Conservation (phyloP, 2,329 filamentous ascomycete genomes). For the Fusarium pininemorale region DNA sequence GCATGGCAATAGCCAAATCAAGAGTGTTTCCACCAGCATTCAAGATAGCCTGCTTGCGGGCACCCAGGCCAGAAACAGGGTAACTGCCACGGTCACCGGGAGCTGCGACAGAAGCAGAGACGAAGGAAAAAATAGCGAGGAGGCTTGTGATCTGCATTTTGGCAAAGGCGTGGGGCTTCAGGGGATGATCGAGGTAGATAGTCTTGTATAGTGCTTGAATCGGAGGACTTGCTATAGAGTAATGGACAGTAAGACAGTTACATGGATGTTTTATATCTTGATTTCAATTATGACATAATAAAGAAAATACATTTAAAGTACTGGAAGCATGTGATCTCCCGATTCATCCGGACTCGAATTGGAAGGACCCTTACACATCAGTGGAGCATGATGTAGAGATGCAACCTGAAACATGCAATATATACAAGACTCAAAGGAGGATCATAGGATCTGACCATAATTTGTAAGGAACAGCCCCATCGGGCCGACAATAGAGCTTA, state of each 20-base stretch:
- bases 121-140: no score
- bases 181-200: no score
- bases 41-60: background rate
- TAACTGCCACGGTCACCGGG: background rate
- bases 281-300: rapidly evolving
- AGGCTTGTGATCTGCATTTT: no score
- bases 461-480: background rate
- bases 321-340: background rate
- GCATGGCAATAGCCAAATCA: background rate
- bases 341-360: background rate
- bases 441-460: background rate
- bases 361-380: rapidly evolving
- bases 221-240: background rate
- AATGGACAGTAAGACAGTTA: background rate
- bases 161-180: no score
- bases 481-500: background rate
- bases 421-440: background rate
- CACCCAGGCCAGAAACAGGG: background rate
- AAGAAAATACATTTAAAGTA: rapidly evolving
- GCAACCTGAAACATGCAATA: background rate
- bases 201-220: background rate
- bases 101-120: background rate
- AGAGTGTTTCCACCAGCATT: background rate
- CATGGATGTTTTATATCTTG: background rate
- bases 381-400: background rate